Base-by-base conservation (phyloP, 257 asterid species). In the Paulownia fortunei region DNA sequence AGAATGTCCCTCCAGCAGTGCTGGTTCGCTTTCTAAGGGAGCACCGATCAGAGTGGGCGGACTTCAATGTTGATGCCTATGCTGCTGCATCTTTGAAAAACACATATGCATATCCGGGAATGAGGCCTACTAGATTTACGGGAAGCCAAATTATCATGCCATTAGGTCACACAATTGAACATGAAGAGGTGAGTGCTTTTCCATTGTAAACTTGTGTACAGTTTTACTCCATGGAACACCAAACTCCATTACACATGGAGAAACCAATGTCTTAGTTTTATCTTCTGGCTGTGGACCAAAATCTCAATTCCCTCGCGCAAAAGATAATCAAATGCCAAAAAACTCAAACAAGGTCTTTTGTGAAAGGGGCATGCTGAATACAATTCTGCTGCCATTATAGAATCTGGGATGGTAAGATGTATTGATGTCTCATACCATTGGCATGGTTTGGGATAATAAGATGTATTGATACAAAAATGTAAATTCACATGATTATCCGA, bases 11-110 rank as follows among this genome's bases (percentile, higher is more conserved):
- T 74, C 97, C 99, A 0, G 97, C 98, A 0, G 92, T 91, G 51
- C 88, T 96, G 62, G 95, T 92, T 83, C 97, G 97, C 16, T 96
- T 92, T 82, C 81, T 96, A 6, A 91, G 99, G 85, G 99, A 96
- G 86, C 99, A 96, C 54, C 93, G 99, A 16, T 96, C 99, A 0
- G 99, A 96, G 80, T 96, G 99, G 99, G 99, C 99, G 0, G 99
- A 96, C 81, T 96, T 96, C 77, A 96, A 80, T 34, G 90, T 96
- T 6, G 98, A 94, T 77, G 99, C 99, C 34, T 96, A 88, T 81
- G 81, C 94, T 55, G 97, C 98, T 59, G 89, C 97, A 0, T 82
- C 97, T 13, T 76, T 94, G 82, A 96, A 92, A 82, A 87, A 83
- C 87, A 80, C 97, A 0, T 90, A 88, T 21, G 80, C 93, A 0